Evolutionary conservation across 768 basidiomycete species (phyloP), one percentile per base, ranked within the genome.

Genomic region (Lyophyllum semitale): DNA sequence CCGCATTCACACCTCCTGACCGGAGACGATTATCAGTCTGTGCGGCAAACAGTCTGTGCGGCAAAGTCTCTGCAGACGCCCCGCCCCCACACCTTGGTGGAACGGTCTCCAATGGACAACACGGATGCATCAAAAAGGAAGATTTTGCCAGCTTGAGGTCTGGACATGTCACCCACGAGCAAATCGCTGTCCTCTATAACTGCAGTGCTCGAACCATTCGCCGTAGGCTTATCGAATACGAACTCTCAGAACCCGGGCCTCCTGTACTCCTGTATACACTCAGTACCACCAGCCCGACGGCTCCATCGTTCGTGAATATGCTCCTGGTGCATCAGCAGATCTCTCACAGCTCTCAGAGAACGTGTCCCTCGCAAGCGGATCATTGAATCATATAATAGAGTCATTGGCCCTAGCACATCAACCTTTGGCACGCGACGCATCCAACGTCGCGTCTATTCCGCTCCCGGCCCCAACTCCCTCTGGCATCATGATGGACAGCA

Each of bases 401-500:
- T 70, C 17, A 54, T 61, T 50, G 65, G 65, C 22, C 58, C 62
- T 6, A 54, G 60, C 0, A 48, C 48, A 18, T 38, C 51, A 5
- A 47, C 47, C n/a, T 66, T 63, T 58, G 61, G 49, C 8, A 37
- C 46, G 3, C 48, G 55, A 2, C 49, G 59, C 4, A 68, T 70
- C 22, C 27, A 64, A 25, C 53, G 62, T 23, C 50, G 60, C 8
- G 55, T 53, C 5, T 70, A 70, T 53, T 55, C 52, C 18, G 67
- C 68, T 17, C 50, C 65, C 8, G 66, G 67, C 1, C 63, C 66
- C 5, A 70, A 70, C 54, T 53, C 70, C 3, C 57, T 70, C 4
- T 71, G 69, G 69, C 69, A 71, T 58, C 64, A 70, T 49, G 67
- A 72, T 60, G 67, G 71, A 2, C 68, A 72, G 44, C 71, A 72